Evolutionary conservation across 192 early-diverging fungal genomes (phyloP).

Genomic region (Entomortierella parvispora): DNA sequence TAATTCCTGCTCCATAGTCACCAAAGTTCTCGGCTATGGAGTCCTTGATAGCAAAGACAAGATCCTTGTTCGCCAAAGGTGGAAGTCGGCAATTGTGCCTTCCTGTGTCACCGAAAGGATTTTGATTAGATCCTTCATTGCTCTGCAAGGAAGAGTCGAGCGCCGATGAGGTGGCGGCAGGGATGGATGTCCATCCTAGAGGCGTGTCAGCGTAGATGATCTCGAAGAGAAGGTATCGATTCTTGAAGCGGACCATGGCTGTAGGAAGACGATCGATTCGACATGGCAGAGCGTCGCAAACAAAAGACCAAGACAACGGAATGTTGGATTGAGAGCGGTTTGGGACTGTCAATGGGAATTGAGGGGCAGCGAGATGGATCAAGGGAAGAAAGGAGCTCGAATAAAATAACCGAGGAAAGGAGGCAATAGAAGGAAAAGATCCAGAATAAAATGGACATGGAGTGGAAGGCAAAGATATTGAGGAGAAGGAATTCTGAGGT

Average conservation of each 20-base stretch:
- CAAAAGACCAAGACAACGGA: too few species aligned
- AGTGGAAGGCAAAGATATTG: too few species aligned
- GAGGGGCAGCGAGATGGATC: too few species aligned
- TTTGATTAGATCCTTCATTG: conserved; percentile 7
- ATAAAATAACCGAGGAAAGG: too few species aligned
- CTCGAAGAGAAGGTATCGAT: conserved; percentile 61
- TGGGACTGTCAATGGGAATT: too few species aligned
- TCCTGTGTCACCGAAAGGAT: conserved; percentile 44
- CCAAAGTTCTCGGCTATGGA: conserved; percentile 61
- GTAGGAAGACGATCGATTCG: background rate
- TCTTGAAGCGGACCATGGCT: conserved; percentile 63
- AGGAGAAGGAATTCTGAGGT: too few species aligned
- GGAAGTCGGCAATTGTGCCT: conserved; percentile 45
- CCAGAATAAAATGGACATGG: too few species aligned
- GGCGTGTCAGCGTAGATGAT: conserved; percentile 50
- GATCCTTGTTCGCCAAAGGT: conserved; percentile 33
- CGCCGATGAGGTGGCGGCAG: conserved; percentile 5
- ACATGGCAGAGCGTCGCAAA: too few species aligned
- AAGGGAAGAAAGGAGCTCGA: too few species aligned
- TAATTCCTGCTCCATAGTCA: conserved; percentile 54
- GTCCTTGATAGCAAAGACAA: conserved; percentile 45
- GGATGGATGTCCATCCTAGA: conserved; percentile 31
- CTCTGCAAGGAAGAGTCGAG: conserved; percentile 3
- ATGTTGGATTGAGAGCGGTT: too few species aligned
- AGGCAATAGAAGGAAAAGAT: too few species aligned